Evolutionary conservation across 441 rosid genomes (phyloP).

Genomic region (Daphne laureola): DNA sequence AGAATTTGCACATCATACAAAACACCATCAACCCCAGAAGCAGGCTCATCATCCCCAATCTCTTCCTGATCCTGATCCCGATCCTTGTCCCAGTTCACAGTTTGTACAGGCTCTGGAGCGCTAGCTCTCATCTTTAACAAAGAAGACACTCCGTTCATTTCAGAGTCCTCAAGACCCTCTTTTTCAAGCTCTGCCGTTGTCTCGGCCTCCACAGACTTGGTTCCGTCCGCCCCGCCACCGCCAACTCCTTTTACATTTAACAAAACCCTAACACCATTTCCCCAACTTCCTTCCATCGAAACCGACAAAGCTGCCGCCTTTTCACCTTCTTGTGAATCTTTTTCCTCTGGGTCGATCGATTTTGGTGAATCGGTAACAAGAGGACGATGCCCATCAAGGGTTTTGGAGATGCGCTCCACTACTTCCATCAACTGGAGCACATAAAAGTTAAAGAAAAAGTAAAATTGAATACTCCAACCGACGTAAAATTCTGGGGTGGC

Average conservation of each 20-base stretch:
- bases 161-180: constrained; percentile 38
- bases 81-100: constrained; percentile 26
- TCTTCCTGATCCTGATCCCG: constrained; percentile 16
- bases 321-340: constrained; percentile 11
- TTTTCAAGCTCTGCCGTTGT: neutral
- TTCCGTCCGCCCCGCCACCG: constrained; percentile 2
- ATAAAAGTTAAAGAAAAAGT: too few species aligned
- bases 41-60: constrained; percentile 5
- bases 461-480: too few species aligned
- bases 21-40: constrained; percentile 12
- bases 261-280: constrained; percentile 35
- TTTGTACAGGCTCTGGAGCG: constrained; percentile 16
- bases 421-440: constrained; percentile 11
- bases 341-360: constrained; percentile 12
- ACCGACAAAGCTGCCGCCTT: constrained; percentile 10
- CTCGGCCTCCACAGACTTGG: constrained; percentile 7
- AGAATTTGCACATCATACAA: constrained; percentile 15
- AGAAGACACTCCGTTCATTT: constrained; percentile 53
- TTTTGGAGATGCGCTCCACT: constrained; percentile 9
- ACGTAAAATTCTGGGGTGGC: too few species aligned
- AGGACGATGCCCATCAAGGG: constrained; percentile 12
- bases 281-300: constrained; percentile 19
- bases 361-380: constrained; percentile 5
- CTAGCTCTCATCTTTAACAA: constrained; percentile 38
- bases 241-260: constrained; percentile 24